Conservation (phyloP, 2,329 filamentous ascomycete species). For the Neopestalotiopsis sp. region DNA sequence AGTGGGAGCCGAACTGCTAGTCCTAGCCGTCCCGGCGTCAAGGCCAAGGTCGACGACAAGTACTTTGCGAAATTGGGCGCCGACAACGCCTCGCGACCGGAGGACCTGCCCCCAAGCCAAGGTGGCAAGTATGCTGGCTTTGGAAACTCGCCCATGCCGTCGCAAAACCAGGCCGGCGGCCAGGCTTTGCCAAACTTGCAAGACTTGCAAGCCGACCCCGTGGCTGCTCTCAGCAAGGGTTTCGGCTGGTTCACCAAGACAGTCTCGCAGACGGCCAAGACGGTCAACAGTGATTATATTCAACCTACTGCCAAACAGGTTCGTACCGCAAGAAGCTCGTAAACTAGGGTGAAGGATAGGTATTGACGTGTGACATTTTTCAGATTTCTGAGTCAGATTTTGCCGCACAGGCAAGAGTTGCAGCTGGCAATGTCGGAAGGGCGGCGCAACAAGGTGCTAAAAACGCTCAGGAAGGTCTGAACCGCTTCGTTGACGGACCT, state of each 20-base stretch:
- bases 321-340: slow-evolving; percentile 32
- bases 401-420: slow-evolving; percentile 67
- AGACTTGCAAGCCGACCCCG: slow-evolving; percentile 88
- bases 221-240: slow-evolving; percentile 86
- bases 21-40: slow-evolving; percentile 43
- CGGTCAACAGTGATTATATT: slow-evolving; percentile 87
- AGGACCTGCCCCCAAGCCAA: slow-evolving; percentile 80
- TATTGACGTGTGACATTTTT: not conserved
- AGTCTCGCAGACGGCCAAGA: slow-evolving; percentile 89
- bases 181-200: slow-evolving; percentile 70
- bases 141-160: slow-evolving; percentile 73
- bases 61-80: slow-evolving; percentile 88
- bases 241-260: slow-evolving; percentile 93
- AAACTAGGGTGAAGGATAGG: not conserved
- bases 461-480: slow-evolving; percentile 79
- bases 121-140: slow-evolving; percentile 94
- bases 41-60: slow-evolving; percentile 76
- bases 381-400: slow-evolving; percentile 83
- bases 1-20: slow-evolving; percentile 46
- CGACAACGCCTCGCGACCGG: slow-evolving; percentile 79
- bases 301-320: slow-evolving; percentile 92
- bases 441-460: slow-evolving; percentile 72
- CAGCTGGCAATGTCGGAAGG: slow-evolving; percentile 70
- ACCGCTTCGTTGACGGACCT: slow-evolving; percentile 83
- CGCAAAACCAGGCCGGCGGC: slow-evolving; percentile 46